phyloP scores from a whole-genome alignment of 345 rosid genomes.

The Clausena lansium region DNA sequence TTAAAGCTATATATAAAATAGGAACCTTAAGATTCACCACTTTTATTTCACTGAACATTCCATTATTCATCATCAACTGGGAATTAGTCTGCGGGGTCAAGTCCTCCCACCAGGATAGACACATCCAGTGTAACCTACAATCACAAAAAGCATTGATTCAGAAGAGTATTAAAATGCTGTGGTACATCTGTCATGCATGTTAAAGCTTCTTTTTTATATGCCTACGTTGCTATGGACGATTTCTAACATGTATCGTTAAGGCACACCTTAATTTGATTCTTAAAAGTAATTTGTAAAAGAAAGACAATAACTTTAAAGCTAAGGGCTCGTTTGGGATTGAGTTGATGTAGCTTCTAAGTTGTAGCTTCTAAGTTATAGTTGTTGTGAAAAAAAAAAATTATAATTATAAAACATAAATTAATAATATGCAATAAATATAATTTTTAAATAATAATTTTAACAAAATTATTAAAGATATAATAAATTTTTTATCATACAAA shows the following conservation, averaged over 20 bases:
- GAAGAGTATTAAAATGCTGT: not conserved
- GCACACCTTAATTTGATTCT: not conserved
- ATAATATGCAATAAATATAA: too few species aligned
- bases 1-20: constrained; percentile 1
- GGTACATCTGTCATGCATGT: too few species aligned
- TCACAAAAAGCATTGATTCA: constrained; percentile 5
- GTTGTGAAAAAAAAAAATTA: too few species aligned
- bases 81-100: constrained; percentile 24
- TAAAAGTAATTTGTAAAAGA: not conserved
- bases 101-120: constrained; percentile 58
- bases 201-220: not conserved
- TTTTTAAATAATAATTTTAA: too few species aligned
- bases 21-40: constrained; percentile 3
- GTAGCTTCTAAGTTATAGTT: too few species aligned
- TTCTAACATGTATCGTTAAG: not conserved
- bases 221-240: too few species aligned
- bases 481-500: too few species aligned
- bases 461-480: too few species aligned
- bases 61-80: constrained; percentile 4
- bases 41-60: constrained; percentile 13
- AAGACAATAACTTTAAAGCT: not conserved
- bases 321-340: too few species aligned
- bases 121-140: constrained; percentile 61
- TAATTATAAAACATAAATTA: too few species aligned
- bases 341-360: too few species aligned